Evolutionary conservation across 805 yeast species (phyloP).

Genomic region (Kazachstania martiniae): DNA sequence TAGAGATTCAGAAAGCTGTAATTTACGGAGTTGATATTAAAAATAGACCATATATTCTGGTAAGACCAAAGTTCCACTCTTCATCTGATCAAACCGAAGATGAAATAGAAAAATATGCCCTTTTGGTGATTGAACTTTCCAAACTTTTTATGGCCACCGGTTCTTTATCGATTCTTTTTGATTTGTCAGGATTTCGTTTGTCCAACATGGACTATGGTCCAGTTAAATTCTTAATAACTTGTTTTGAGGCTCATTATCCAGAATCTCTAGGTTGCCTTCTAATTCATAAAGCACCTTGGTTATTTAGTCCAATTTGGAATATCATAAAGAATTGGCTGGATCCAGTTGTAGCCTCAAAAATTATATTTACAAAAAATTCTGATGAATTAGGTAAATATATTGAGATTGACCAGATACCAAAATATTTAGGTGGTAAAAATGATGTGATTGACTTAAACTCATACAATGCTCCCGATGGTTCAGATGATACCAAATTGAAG

Average conservation of each 20-base stretch:
- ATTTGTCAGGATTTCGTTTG: constrained; percentile 74
- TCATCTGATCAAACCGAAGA: constrained; percentile 55
- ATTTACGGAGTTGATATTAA: constrained; percentile 63
- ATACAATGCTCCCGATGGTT: constrained; percentile 50
- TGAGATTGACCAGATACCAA: constrained; percentile 49
- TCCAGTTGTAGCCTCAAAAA: constrained; percentile 90
- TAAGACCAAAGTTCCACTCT: constrained; percentile 69
- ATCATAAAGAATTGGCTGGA: constrained; percentile 89
- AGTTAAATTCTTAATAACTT: constrained; percentile 77
- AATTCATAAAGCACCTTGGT: constrained; percentile 95
- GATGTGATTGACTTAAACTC: constrained; percentile 43
- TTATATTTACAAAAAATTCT: constrained; percentile 63
- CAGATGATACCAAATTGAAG: constrained; percentile 40
- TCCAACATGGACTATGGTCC: constrained; percentile 90
- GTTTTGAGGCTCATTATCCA: constrained; percentile 95
- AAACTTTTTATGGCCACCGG: constrained; percentile 68
- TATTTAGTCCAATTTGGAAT: constrained; percentile 90
- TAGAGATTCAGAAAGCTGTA: constrained; percentile 56
- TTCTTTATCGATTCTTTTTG: constrained; percentile 76
- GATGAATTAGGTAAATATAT: constrained; percentile 61
- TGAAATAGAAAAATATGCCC: constrained; percentile 66
- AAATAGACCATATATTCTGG: constrained; percentile 70
- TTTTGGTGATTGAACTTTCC: constrained; percentile 71
- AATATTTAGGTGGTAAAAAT: constrained; percentile 59
- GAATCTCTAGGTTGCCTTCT: constrained; percentile 78